Evolutionary conservation across 1,139 yeast genomes (phyloP).

Genomic region (Hyphopichia khmerensis): DNA sequence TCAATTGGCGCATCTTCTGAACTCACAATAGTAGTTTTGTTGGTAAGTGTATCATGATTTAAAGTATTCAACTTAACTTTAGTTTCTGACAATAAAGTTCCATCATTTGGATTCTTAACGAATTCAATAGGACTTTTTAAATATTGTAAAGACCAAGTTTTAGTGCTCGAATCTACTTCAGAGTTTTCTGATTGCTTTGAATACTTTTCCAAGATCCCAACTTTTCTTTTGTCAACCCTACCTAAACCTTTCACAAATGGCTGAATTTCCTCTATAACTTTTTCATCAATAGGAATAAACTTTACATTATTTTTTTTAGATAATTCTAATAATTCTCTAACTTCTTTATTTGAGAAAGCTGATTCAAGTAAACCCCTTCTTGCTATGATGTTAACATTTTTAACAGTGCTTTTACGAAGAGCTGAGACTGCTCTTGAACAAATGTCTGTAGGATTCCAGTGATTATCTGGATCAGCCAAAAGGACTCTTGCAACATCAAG

Average conservation of each 20-base stretch:
- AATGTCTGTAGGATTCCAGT: slow-evolving; percentile 76
- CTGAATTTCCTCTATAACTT: slow-evolving; percentile 40
- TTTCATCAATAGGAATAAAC: slow-evolving; percentile 54
- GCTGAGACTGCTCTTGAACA: slow-evolving; percentile 56
- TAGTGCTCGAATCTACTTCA: slow-evolving; percentile 20
- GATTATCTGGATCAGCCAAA: slow-evolving; percentile 51
- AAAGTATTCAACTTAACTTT: slow-evolving; percentile 49
- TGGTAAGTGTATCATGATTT: slow-evolving; percentile 27
- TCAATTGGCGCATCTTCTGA: slow-evolving; percentile 31
- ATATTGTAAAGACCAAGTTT: slow-evolving; percentile 69
- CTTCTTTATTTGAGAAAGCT: slow-evolving; percentile 90
- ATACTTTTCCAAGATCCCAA: slow-evolving; percentile 62
- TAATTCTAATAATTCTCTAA: slow-evolving; percentile 77
- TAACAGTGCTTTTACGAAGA: slow-evolving; percentile 53
- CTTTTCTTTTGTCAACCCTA: slow-evolving; percentile 68
- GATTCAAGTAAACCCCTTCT: slow-evolving; percentile 82
- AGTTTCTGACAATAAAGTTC: slow-evolving; percentile 43
- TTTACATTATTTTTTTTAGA: slow-evolving; percentile 47
- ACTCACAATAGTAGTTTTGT: slow-evolving; percentile 38
- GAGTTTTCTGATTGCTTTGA: slow-evolving; percentile 21
- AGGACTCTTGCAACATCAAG: slow-evolving; percentile 84
- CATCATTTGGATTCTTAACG: slow-evolving; percentile 25
- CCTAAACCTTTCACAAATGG: slow-evolving; percentile 43
- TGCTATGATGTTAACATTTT: slow-evolving; percentile 71
- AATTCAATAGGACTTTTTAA: slow-evolving; percentile 66